These are phyloP conservation scores for Pythium rishiriense DNA, from an alignment of 352 stramenopile species.

Conservation along the genomic window DNA sequence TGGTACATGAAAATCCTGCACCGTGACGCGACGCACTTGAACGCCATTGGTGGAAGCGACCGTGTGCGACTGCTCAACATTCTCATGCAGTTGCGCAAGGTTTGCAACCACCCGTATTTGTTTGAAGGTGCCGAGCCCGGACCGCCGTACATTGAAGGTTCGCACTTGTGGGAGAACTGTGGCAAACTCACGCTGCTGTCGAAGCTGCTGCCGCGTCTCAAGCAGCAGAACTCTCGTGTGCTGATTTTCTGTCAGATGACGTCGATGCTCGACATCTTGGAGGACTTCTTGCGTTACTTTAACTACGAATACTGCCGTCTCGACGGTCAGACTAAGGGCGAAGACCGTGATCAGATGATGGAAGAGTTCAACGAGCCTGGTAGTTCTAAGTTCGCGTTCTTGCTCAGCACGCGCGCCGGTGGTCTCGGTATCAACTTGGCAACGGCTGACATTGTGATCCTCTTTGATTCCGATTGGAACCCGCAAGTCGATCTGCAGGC, in stretches of 20 bases:
- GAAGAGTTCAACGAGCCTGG: conserved; percentile 97
- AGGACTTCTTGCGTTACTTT: conserved; percentile 97
- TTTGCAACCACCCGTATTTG: conserved; percentile 99
- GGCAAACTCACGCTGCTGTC: conserved; percentile 98
- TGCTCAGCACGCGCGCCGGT: conserved; percentile 96
- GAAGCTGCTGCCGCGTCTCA: conserved; percentile 88
- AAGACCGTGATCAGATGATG: conserved; percentile 92
- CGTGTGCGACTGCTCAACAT: conserved; percentile 97
- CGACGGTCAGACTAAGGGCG: conserved; percentile 82
- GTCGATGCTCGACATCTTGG: conserved; percentile 98
- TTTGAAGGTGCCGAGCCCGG: conserved; percentile 98
- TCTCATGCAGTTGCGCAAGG: conserved; percentile 98
- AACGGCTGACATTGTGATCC: conserved; percentile 98
- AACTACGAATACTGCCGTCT: conserved; percentile 84
- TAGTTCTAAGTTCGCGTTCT: conserved; percentile 97
- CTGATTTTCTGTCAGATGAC: conserved; percentile 99
- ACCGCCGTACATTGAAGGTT: conserved; percentile 95
- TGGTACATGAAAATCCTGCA: conserved; percentile 98
- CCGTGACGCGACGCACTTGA: conserved; percentile 95
- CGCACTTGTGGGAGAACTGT: conserved; percentile 98
- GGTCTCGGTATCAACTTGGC: conserved; percentile 98
- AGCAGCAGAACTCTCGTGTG: conserved; percentile 89
- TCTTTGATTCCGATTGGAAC: conserved; percentile 99
- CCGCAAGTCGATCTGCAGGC: conserved; percentile 98
- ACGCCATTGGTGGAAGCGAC: conserved; percentile 96